A percentile compares a stretch with the other conserved stretches of the same genome.
Evolutionary conservation across 768 basidiomycete genomes (phyloP).

Genomic region (Phaeotremella skinneri): DNA sequence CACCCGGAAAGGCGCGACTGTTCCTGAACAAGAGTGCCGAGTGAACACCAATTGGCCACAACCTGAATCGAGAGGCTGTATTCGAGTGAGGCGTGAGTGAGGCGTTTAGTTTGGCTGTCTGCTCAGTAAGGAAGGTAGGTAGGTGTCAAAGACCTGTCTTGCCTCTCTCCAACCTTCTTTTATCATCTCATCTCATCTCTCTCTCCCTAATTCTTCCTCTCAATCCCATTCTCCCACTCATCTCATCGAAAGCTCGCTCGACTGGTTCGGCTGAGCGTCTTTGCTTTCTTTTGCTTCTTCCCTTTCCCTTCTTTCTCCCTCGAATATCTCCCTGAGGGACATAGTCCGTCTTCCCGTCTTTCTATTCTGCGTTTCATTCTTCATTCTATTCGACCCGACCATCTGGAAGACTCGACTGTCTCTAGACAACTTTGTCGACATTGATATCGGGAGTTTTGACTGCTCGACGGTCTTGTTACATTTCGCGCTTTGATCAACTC

Average conservation of each 20-base stretch:
- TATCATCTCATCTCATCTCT: not conserved
- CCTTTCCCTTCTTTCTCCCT: not conserved
- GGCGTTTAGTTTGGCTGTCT: not conserved
- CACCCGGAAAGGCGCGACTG: too few species aligned
- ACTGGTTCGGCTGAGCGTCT: not conserved
- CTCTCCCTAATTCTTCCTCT: not conserved
- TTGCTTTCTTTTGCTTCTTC: not conserved
- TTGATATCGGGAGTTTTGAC: too few species aligned
- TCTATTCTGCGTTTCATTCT: not conserved
- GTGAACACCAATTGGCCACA: too few species aligned
- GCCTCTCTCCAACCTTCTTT: not conserved
- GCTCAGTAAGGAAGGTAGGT: not conserved
- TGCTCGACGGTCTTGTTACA: too few species aligned
- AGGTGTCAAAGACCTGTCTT: not conserved
- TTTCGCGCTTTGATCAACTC: too few species aligned
- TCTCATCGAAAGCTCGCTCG: not conserved
- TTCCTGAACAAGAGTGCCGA: too few species aligned
- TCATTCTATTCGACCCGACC: not conserved
- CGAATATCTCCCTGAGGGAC: not conserved
- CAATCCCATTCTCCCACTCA: not conserved
- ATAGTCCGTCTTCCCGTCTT: too few species aligned
- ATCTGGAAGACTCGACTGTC: not conserved
- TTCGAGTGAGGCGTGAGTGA: too few species aligned
- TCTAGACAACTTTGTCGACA: too few species aligned
- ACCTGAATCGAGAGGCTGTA: too few species aligned